Evolutionary conservation across 1,284 basidiomycete species (phyloP), one percentile per base, ranked within the genome.

Genomic region (Boletus nobilissimus): DNA sequence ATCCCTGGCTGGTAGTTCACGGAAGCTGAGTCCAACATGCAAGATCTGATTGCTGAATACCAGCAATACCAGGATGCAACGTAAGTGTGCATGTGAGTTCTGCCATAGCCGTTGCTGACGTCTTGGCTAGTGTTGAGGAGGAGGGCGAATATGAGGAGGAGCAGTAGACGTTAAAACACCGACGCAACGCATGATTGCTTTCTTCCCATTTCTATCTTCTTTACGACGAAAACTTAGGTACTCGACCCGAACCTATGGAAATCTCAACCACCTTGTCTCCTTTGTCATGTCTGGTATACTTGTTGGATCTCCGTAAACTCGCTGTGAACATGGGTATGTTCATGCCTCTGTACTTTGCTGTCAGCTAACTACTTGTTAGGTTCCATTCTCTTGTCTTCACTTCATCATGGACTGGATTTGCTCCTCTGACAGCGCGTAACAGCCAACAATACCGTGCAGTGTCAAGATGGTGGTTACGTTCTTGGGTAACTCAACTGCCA

Each of bases 361-460:
- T 66, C 14, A 57, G 34, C 40, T 73, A 26, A 70, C 66, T 26
- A 51, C 24, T 72, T 10, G 13, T 67, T 43, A 73, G 95, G 95
- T 97, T 87, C 97, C 97, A 67, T 98, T 98, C 96, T 97, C 97
- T 78, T 96, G 97, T 94, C 94, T 99, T 64, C 98, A 99, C 89
- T 99, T 99, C 93, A 99, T 99, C 93, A 96, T 98, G 94, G n/a
- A 97, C 97, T 82, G 97, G 97, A 81, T 99, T 97, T 83, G 97
- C 98, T 77, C 97, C 97, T 54, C 89, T 99, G 77, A 98, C 97
- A 77, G 96, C 97, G 46, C 94, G 96, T 62, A 96, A 96, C 79
- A 97, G 96, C 86, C 95, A 96, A 84, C 95, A 97, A 85, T 98
- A 97, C 91, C 96, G 97, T 80, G 97, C 97, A 96, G 96, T 72